Conservation (phyloP, 2,329 filamentous ascomycete genomes). For the Alternaria arbusti region DNA sequence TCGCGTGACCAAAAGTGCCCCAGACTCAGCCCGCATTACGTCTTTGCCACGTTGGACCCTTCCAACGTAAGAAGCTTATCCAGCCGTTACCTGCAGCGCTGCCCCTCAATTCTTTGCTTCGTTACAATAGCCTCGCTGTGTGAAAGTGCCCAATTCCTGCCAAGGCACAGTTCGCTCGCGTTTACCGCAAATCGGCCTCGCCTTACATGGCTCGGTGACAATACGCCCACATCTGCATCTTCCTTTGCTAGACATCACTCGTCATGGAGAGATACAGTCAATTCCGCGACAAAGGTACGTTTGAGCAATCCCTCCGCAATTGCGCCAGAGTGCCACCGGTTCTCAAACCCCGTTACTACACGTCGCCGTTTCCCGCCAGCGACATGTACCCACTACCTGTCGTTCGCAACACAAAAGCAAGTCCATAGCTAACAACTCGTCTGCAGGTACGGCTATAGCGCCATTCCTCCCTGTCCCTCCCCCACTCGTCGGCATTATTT, state of each 20-base stretch:
- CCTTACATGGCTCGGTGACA: slow-evolving; percentile 29
- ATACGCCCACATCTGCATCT: slow-evolving; percentile 8
- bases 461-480: slow-evolving; percentile 87
- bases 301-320: neutral
- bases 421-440: slow-evolving; percentile 15
- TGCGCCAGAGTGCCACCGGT: neutral
- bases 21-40: slow-evolving; percentile 11
- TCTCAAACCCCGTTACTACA: neutral
- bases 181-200: neutral
- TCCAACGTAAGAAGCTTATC: neutral
- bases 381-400: neutral
- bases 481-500: slow-evolving; percentile 65
- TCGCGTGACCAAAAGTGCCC: slow-evolving; percentile 24
- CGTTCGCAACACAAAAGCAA: neutral
- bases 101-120: neutral
- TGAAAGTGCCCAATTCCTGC: neutral
- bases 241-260: neutral
- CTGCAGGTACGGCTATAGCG: slow-evolving; percentile 86
- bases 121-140: neutral
- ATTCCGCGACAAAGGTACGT: slow-evolving; percentile 82
- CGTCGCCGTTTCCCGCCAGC: neutral
- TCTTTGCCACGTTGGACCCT: slow-evolving; percentile 6
- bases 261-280: slow-evolving; percentile 94
- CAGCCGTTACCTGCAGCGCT: neutral
- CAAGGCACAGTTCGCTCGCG: slow-evolving; percentile 3